phyloP scores from a whole-genome alignment of 345 rosid genomes.

The Excoecaria cochinchinensis region DNA sequence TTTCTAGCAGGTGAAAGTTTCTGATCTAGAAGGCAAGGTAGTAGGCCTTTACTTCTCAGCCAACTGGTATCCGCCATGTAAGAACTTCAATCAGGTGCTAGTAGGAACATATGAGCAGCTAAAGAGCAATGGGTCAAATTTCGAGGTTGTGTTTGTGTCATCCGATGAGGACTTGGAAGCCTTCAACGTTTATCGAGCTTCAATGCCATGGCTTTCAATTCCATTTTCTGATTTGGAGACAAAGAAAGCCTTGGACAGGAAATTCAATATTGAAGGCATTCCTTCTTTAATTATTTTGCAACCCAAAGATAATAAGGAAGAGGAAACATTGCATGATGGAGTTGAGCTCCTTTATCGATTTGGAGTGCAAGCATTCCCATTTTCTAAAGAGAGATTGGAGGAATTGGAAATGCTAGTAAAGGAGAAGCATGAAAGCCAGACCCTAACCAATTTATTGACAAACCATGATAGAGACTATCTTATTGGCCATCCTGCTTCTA shows the following conservation, averaged over 20 bases:
- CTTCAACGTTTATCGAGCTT: slow-evolving; percentile 45
- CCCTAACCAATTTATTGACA: slow-evolving; percentile 35
- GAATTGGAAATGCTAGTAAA: slow-evolving; percentile 41
- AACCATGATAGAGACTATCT: slow-evolving; percentile 43
- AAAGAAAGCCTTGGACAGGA: slow-evolving; percentile 44
- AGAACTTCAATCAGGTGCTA: slow-evolving; percentile 41
- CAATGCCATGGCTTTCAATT: slow-evolving; percentile 61
- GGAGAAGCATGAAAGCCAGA: slow-evolving; percentile 52
- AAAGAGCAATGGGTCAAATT: slow-evolving; percentile 33
- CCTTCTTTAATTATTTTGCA: slow-evolving; percentile 53
- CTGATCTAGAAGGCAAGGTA: slow-evolving; percentile 51
- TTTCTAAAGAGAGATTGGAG: slow-evolving; percentile 45
- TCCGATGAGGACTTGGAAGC: slow-evolving; percentile 56
- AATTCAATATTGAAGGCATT: slow-evolving; percentile 51
- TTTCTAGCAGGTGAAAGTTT: slow-evolving; percentile 41
- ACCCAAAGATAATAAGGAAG: slow-evolving; percentile 38
- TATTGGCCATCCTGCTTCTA: slow-evolving; percentile 33
- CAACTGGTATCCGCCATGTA: slow-evolving; percentile 56
- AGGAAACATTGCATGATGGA: slow-evolving; percentile 33
- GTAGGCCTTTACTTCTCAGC: slow-evolving; percentile 67
- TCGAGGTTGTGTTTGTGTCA: slow-evolving; percentile 57
- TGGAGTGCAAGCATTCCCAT: slow-evolving; percentile 55
- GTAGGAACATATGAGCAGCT: slow-evolving; percentile 39
- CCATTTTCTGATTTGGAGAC: slow-evolving; percentile 60
- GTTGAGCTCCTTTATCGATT: slow-evolving; percentile 49